These are phyloP conservation scores for Iris macrosiphon DNA, from an alignment of 106 monocot genomes.

Conservation along the genomic window DNA sequence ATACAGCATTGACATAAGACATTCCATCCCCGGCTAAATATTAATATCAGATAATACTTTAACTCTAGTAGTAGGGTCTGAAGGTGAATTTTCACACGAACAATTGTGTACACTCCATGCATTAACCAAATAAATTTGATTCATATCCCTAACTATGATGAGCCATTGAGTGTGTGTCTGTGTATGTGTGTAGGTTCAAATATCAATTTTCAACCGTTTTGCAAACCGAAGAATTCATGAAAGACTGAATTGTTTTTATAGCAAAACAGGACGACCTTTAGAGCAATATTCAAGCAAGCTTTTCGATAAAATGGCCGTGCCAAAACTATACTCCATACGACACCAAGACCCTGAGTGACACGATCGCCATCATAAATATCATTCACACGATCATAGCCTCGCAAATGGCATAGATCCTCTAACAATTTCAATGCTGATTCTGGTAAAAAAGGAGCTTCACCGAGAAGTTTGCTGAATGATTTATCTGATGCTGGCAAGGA, in stretches of 20 bases:
- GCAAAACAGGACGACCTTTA: constrained; percentile 42
- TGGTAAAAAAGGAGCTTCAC: constrained; percentile 82
- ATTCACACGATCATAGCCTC: constrained; percentile 35
- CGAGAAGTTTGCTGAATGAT: constrained; percentile 77
- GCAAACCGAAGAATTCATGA: too few relatives aligned
- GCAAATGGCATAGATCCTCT: constrained; percentile 67
- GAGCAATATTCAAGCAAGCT: constrained; percentile 71
- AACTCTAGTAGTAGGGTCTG: too few relatives aligned
- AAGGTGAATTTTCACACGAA: too few relatives aligned
- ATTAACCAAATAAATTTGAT: too few relatives aligned
- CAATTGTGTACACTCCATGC: too few relatives aligned
- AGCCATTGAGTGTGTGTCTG: too few relatives aligned
- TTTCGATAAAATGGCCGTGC: constrained; percentile 51
- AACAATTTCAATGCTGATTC: constrained; percentile 60
- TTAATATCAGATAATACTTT: too few relatives aligned
- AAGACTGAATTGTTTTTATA: too few relatives aligned
- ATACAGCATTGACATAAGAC: too few relatives aligned
- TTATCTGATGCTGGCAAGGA: constrained; percentile 86
- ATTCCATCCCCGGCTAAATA: too few relatives aligned
- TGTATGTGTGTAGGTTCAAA: not conserved
- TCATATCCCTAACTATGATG: too few relatives aligned
- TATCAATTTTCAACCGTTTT: too few relatives aligned
- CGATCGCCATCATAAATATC: constrained; percentile 78
- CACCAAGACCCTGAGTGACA: constrained; percentile 78
- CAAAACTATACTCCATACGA: constrained; percentile 88